Evolutionary conservation across 257 asterid genomes (phyloP), one percentile per base, ranked within the genome.

Genomic region (Forsythia viridissima): DNA sequence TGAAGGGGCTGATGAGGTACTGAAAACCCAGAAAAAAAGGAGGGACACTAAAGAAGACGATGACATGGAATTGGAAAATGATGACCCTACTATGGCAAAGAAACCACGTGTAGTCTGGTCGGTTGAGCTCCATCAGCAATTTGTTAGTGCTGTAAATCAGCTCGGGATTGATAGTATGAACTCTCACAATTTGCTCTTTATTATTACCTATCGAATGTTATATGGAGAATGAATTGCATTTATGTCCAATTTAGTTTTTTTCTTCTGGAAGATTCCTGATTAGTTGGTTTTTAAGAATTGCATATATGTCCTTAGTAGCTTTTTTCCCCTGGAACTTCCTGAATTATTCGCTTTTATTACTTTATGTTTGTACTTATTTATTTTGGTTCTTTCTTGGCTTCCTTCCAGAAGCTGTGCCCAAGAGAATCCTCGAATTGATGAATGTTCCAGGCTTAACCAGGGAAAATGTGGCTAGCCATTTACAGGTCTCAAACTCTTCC

Each of bases 31-130:
- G 61, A 92, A 85, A 83, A 92, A 86, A 80, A 87, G 89, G 83
- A 89, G 92, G 84, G 94, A 94, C 44, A 15, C 80, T 73, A 91
- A 84, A 78, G 96, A 87, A 66, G 97, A 93, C 59, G 98, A 87
- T 48, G 96, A 85, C 46, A 37, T 80, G 24, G 96, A 88, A 70
- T 69, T 79, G 41, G 97, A 93, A 66, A 87, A 81, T 82, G 97
- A 93, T 78, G 96, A 93, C 66, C 85, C 91, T 43, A 39, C 86
- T 69, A 44, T 91, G 42, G 41, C 90, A 16, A 92, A 93, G 87
- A 93, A 91, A 80, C 95, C 97, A 68, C 98, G 98, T 10, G 97
- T 92, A 16, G 98, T 93, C 76, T 93, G 97, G 98, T 93, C 98
- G 9, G 92, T 92, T 76, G 98, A 93, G 89, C 96, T 93, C 79